Evolutionary conservation across 768 basidiomycete species (phyloP).

Genomic region (Aureoboletus auriporus): DNA sequence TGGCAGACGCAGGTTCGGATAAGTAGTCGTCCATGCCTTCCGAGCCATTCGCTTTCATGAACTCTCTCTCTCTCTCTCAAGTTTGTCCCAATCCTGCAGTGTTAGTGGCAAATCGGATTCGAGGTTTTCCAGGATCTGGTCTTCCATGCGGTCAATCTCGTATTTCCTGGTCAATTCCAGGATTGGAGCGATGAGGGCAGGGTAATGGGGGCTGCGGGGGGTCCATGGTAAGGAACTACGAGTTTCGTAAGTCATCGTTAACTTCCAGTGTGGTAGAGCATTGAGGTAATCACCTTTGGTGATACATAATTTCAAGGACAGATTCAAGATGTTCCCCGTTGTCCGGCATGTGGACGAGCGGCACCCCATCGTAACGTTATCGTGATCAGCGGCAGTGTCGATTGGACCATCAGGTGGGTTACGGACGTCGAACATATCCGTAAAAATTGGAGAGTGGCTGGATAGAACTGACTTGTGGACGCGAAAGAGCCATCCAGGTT

Average conservation of each 20-base stretch:
- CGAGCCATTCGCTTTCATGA: not conserved
- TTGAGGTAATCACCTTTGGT: slow-evolving; percentile 3
- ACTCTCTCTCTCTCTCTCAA: not conserved
- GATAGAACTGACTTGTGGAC: slow-evolving; percentile 12
- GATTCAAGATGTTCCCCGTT: slow-evolving; percentile 4
- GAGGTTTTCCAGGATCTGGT: not conserved
- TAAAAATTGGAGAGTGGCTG: slow-evolving; percentile 3
- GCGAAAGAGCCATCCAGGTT: slow-evolving; percentile 4
- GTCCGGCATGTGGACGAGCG: slow-evolving; percentile 5
- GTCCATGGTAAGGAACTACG: slow-evolving; percentile 2
- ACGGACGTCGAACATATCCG: slow-evolving; percentile 6
- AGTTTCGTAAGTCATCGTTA: not conserved
- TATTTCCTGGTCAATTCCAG: slow-evolving; percentile 9
- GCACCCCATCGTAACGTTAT: not conserved
- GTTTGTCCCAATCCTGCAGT: slow-evolving; percentile 9
- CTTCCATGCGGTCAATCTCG: slow-evolving; percentile 4
- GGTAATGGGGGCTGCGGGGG: slow-evolving; percentile 1
- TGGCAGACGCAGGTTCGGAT: slow-evolving; percentile 28
- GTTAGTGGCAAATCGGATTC: slow-evolving; percentile 12
- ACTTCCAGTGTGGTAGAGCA: not conserved
- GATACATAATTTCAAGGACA: slow-evolving; percentile 8
- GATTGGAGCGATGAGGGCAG: slow-evolving; percentile 1
- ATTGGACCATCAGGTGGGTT: too few relatives aligned
- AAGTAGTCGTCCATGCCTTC: slow-evolving; percentile 1
- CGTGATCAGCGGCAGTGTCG: not conserved